Evolutionary conservation across 306 rosid genomes (phyloP), one percentile per base, ranked within the genome.

Genomic region (Corylus americana): DNA sequence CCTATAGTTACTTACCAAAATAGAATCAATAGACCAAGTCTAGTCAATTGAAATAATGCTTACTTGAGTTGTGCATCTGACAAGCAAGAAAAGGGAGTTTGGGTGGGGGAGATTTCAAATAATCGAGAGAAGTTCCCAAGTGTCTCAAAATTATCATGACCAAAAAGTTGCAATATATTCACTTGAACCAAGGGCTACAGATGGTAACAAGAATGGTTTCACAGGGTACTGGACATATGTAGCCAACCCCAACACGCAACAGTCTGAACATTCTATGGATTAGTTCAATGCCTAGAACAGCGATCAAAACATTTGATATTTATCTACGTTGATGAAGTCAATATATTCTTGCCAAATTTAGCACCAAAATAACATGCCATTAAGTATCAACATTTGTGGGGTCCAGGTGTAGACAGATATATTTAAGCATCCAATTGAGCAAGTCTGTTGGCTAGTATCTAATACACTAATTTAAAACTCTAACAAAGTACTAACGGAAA

Each of bases 1-100:
- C 44, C 44, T 53, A 8, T 14, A 16, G 57, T 53, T 53, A 53
- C 57, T 53, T 53, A 16, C n/a, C 57, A 16, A 53, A 62, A 62
- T 22, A 62, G 69, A 29, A 62, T 13, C 69, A 37, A 62, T 13
- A 2, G 27, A 61, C 4, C 44, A 31, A 29, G 16, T 1, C 35
- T 11, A 62, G 69, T 62, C 37, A 62, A 27, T 62, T 62, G 69
- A 62, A 27, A 11, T 62, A 62, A 62, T 37, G 69, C 69, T 62
- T 62, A 29, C 7, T 62, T 27, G 42, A 29, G 39, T 29, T 29
- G 42, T 12, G 69, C 69, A 62, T 62, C 69, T 62, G 69, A 13
- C 39, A 62, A 11, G 39, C n/a, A 29, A 29, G 44, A 29, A 29
- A 62, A 62, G 16, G 69, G 69, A 4, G 69, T 13, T 12, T 4